Percentiles rank a stretch among this genome's conserved stretches.
Evolutionary conservation across 116 monocot species (phyloP).

Genomic region (Zostera marina): DNA sequence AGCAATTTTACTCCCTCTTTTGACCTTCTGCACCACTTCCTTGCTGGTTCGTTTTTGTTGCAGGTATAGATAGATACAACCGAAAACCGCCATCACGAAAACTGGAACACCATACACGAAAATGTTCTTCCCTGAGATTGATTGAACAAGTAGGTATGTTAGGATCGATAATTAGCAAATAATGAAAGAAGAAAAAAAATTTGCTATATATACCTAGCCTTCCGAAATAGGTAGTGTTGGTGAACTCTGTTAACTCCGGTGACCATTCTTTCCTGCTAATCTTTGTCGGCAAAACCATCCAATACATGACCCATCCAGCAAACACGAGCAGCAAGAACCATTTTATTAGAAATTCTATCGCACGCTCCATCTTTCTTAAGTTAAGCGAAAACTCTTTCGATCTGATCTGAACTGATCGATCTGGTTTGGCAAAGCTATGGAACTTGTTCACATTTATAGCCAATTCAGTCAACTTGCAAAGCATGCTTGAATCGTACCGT

Average conservation of each 20-base stretch:
- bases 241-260: conserved; percentile 14
- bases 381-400: too few species aligned
- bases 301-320: conserved; percentile 40
- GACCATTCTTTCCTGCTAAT: conserved; percentile 21
- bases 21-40: not conserved
- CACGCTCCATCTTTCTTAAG: not conserved
- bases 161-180: too few species aligned
- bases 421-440: too few species aligned
- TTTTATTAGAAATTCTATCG: not conserved
- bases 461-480: too few species aligned
- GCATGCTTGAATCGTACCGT: too few species aligned
- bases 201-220: conserved; percentile 22
- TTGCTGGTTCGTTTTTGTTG: conserved; percentile 2
- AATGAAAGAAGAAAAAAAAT: not conserved
- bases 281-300: conserved; percentile 46
- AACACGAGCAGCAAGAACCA: conserved; percentile 25
- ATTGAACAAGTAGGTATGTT: not conserved
- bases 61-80: conserved; percentile 41
- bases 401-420: too few species aligned
- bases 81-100: conserved; percentile 46
- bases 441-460: too few species aligned
- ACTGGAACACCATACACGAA: conserved; percentile 39
- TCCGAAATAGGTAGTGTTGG: conserved; percentile 49
- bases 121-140: conserved; percentile 21
- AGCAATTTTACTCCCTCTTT: conserved; percentile 6